Base-by-base conservation (phyloP, 2,329 filamentous ascomycete genomes). In the Calonectria hawksworthii region DNA sequence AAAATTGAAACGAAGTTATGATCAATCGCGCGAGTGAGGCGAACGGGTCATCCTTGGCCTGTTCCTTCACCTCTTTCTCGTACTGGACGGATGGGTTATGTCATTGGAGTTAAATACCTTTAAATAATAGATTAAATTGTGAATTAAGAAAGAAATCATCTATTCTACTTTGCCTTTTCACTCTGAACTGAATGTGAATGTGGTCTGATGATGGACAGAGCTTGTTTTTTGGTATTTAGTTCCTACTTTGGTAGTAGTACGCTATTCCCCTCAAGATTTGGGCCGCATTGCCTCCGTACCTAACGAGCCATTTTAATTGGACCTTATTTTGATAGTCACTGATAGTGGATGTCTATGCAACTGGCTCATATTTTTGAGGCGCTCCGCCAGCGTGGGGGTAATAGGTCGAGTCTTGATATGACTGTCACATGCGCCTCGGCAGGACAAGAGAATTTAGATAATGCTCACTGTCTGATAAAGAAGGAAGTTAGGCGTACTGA, bases 121-220 rank as follows among this genome's bases (percentile, higher is more conserved):
- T 63, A 63, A 28, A 63, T 63, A 63, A 63, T 63, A 41, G 2
- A 41, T 63, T 28, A 16, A 63, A 63, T 63, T 63, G 10, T 47
- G 44, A 47, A 47, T 23, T 5, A 47, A 47, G 44, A 47, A 23
- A 47, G 23, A 1, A 47, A 23, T n/a, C 44, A 23, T n/a, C 8
- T 4, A 47, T 47, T 23, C 13, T 23, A 10, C n/a, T 23, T 8
- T 23, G n/a, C 44, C 9, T 9, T 4, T 23, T 18, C 1, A n/a
- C 3, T 47, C n/a, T n/a, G n/a, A 47, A 23, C 23, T 21, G 13
- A 8, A 44, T 44, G 13, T 41, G 44, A 23, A 10, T 13, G 44
- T 8, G 2, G 8, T 44, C 18, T 9, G 41, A 47, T 41, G 16
- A 16, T 41, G 18, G 2, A 14, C 21, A 16, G 38, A 14, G 18